A percentile compares a stretch with the other conserved stretches of the same genome.
These are phyloP conservation scores for Thelephora ganbajun DNA, from an alignment of 768 basidiomycete genomes.

Conservation along the genomic window DNA sequence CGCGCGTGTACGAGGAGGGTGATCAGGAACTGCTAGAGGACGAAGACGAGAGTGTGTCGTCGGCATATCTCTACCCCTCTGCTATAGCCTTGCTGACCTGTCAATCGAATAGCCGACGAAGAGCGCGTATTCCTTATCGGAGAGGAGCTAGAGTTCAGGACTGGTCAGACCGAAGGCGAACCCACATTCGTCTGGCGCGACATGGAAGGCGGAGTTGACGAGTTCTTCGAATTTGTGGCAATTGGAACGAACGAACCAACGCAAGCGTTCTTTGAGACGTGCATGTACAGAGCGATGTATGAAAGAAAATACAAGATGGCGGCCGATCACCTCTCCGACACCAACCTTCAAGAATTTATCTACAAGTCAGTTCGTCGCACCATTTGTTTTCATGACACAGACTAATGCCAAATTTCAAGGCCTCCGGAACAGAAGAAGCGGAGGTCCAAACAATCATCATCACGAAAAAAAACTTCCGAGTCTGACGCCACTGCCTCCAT, in stretches of 20 bases:
- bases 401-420: conserved; percentile 7
- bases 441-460: conserved; percentile 8
- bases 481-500: conserved; percentile 6
- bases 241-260: conserved; percentile 66
- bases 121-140: conserved; percentile 88
- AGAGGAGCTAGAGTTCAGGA: conserved; percentile 78
- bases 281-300: conserved; percentile 93
- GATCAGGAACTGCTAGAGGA: conserved; percentile 92
- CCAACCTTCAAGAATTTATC: conserved; percentile 66
- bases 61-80: background rate
- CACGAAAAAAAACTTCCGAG: conserved; percentile 7
- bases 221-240: conserved; percentile 84
- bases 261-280: conserved; percentile 79
- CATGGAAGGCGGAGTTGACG: conserved; percentile 81
- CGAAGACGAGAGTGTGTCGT: conserved; percentile 67
- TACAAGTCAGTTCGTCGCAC: conserved; percentile 47
- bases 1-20: conserved; percentile 94
- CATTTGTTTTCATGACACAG: background rate
- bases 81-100: background rate
- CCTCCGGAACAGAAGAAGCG: conserved; percentile 12
- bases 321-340: conserved; percentile 54
- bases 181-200: conserved; percentile 87
- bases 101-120: conserved; percentile 57
- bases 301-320: conserved; percentile 76
- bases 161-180: conserved; percentile 59